phyloP scores from a whole-genome alignment of 208 protist genomes.

The Blastocrithidia nonstop region DNA sequence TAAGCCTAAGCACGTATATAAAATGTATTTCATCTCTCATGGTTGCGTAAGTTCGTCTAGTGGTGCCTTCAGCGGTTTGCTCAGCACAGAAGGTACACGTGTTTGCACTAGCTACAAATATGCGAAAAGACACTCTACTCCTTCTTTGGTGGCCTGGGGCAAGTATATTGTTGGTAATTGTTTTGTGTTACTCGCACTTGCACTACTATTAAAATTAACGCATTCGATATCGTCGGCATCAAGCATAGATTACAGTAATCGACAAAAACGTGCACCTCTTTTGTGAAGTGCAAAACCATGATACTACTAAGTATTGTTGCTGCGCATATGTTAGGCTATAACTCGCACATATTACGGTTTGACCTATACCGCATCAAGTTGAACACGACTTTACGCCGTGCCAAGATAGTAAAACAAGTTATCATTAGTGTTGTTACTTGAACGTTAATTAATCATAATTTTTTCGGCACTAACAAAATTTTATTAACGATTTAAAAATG shows the following conservation, averaged over 20 bases:
- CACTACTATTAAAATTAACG: background rate
- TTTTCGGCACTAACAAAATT: too few species aligned
- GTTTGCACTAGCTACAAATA: constrained; percentile 63
- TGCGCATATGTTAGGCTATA: too few species aligned
- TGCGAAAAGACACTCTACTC: constrained; percentile 46
- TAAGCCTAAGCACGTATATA: constrained; percentile 24
- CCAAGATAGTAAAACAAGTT: too few species aligned
- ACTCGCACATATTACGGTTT: too few species aligned
- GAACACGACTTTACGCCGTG: too few species aligned
- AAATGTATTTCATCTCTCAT: constrained; percentile 68
- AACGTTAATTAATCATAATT: too few species aligned
- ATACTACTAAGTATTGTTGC: background rate
- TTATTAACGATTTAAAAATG: too few species aligned
- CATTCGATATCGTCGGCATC: constrained; percentile 37
- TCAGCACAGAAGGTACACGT: constrained; percentile 55
- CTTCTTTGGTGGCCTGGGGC: constrained; percentile 44
- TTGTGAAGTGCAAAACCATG: constrained; percentile 67
- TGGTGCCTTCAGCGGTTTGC: constrained; percentile 64
- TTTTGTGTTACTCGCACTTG: constrained; percentile 7
- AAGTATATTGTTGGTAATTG: constrained; percentile 30
- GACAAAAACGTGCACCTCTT: constrained; percentile 52
- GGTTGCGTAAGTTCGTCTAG: constrained; percentile 67
- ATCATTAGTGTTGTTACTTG: too few species aligned
- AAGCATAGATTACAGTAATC: constrained; percentile 56
- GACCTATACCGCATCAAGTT: too few species aligned